phyloP scores from a whole-genome alignment of 148 eudicot genomes.

The Silene latifolia region DNA sequence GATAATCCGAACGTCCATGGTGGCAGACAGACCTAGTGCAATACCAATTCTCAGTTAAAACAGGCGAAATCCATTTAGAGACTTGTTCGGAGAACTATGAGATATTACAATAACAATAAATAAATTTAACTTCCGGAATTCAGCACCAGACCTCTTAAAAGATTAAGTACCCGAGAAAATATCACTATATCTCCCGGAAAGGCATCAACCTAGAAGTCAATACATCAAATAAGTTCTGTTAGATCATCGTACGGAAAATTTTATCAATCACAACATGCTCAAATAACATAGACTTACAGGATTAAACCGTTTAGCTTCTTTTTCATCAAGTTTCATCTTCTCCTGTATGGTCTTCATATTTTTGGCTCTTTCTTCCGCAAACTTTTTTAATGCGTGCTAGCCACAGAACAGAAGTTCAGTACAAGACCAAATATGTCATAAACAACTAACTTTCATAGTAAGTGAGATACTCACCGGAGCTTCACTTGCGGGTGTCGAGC shows the following conservation, averaged over 20 bases:
- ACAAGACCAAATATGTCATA: constrained; percentile 10
- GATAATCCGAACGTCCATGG: constrained; percentile 66
- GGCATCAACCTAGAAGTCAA: constrained; percentile 78
- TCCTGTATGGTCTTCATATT: constrained; percentile 70
- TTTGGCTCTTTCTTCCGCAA: constrained; percentile 65
- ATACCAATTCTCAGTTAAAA: constrained; percentile 13
- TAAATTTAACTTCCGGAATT: constrained; percentile 1
- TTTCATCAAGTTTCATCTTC: constrained; percentile 70
- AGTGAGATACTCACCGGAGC: constrained; percentile 51
- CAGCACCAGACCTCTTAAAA: constrained; percentile 71
- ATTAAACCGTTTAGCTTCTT: constrained; percentile 84
- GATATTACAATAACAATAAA: background rate
- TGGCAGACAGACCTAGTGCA: constrained; percentile 82
- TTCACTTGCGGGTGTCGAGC: constrained; percentile 75
- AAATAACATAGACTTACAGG: constrained; percentile 58
- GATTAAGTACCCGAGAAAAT: constrained; percentile 87
- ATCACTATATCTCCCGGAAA: constrained; percentile 98
- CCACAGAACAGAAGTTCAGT: constrained; percentile 19
- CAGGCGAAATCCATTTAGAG: background rate
- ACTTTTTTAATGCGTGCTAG: constrained; percentile 65
- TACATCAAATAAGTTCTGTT: constrained; percentile 2
- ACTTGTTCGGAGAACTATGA: background rate
- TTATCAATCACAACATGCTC: background rate
- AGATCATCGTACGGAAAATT: background rate
- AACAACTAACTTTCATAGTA: constrained; percentile 1